Evolutionary conservation across 768 basidiomycete genomes (phyloP).

Genomic region (Paxillus rubicundulus): DNA sequence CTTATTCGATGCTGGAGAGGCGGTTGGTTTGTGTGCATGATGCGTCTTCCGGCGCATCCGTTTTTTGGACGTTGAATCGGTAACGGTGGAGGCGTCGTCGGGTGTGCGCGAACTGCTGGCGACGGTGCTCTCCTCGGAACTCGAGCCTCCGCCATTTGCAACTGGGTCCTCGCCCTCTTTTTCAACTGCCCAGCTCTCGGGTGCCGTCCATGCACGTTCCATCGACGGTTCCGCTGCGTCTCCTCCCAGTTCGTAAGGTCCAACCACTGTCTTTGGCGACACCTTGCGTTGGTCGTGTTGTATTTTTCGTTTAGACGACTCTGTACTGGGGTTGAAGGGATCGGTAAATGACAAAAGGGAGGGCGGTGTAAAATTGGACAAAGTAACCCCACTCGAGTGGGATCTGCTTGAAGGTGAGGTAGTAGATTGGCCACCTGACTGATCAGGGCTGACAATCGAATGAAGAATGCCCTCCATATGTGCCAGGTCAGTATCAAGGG

Average conservation of each 20-base stretch:
- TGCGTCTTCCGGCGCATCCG: conserved; percentile 26
- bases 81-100: conserved; percentile 12
- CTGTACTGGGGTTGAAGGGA: conserved; percentile 31
- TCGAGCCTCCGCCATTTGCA: conserved; percentile 39
- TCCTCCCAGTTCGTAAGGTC: conserved; percentile 7
- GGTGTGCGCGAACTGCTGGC: conserved; percentile 16
- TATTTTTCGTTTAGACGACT: conserved; percentile 21
- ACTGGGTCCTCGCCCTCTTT: conserved; percentile 40
- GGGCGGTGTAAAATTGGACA: conserved; percentile 42
- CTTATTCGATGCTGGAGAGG: conserved; percentile 17
- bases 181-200: conserved; percentile 76
- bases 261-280: conserved; percentile 47
- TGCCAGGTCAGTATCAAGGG: conserved; percentile 36
- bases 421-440: conserved; percentile 17
- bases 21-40: conserved; percentile 14
- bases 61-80: conserved; percentile 15
- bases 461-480: conserved; percentile 85
- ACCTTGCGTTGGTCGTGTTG: conserved; percentile 38
- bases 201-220: conserved; percentile 57
- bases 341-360: conserved; percentile 33
- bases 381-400: conserved; percentile 33
- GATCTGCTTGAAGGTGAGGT: conserved; percentile 14
- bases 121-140: conserved; percentile 35
- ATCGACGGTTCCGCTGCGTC: conserved; percentile 10
- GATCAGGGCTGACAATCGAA: conserved; percentile 9